These are phyloP conservation scores for Aureobasidium sp. DNA, from an alignment of 2,329 filamentous ascomycete genomes.

Conservation along the genomic window DNA sequence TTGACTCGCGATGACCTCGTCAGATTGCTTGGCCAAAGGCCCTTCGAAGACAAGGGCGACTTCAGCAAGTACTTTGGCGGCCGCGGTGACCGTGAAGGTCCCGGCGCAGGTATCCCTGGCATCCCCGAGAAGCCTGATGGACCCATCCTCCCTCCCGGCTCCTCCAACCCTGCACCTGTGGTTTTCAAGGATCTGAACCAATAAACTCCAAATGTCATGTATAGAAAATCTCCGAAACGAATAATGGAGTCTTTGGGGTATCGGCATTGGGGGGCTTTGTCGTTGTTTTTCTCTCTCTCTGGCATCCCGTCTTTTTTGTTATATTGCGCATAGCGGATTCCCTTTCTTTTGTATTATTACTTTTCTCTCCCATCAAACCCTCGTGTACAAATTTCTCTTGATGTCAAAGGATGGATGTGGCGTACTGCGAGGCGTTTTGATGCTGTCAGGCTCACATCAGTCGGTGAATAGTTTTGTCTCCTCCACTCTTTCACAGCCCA, in stretches of 20 bases:
- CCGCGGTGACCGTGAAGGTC: conserved; percentile 31
- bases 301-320: background rate
- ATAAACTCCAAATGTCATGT: background rate
- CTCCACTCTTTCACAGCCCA: background rate
- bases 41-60: conserved; percentile 78
- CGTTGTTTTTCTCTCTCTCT: background rate
- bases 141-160: conserved; percentile 14
- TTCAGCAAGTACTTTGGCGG: conserved; percentile 85
- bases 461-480: background rate
- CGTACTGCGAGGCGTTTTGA: background rate
- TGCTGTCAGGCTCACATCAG: background rate
- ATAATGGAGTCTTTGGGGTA: background rate
- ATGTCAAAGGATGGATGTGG: background rate
- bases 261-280: background rate
- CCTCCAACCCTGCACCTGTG: conserved; percentile 15
- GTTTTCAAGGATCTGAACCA: conserved; percentile 17
- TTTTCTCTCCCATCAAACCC: background rate
- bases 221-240: background rate
- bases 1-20: conserved; percentile 89
- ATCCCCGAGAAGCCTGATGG: conserved; percentile 15
- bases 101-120: conserved; percentile 31
- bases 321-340: conserved; percentile 15
- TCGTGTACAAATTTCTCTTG: background rate
- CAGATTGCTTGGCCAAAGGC: conserved; percentile 73
- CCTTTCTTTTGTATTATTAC: conserved; percentile 13